Evolutionary conservation across 2,329 filamentous ascomycete species (phyloP), one percentile per base, ranked within the genome.

Genomic region (Leptographium flavum): DNA sequence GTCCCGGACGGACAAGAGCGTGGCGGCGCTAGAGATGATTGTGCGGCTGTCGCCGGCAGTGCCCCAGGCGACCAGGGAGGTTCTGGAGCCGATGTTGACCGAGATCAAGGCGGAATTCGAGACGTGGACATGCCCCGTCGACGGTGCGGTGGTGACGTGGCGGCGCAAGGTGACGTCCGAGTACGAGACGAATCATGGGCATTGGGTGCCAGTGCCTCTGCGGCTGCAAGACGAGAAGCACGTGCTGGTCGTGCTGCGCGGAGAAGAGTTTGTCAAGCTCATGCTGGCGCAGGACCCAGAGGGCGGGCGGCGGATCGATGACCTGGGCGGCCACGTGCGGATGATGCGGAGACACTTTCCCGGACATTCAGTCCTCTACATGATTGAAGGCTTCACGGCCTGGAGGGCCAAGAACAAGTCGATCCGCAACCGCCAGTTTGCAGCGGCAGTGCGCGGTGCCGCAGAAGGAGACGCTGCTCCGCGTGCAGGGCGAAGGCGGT

Each of bases 11-110:
- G 79, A 87, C 61, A 87, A 85, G 62, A 86, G 84, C 53, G 64
- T 79, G 0, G 82, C 83, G 0, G 74, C 78, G 0, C 72, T 72
- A 0, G 83, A 92, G 58, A 90, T 92, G 83, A 79, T 90, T 42
- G 69, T 87, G 2, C 75, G 85, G 53, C 64, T 90, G 22, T 73
- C 83, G 0, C 60, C 63, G 0, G 70, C 69, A 2, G 62, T 90
- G 1, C 61, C 71, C 21, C 58, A 67, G 0, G 64, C 60, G 0
- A 56, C 70, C 22, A 64, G 57, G 22, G 58, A 66, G 2, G 70
- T 73, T 39, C 58, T 73, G 5, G 61, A 70, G 45, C 58, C 64
- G 1, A 61, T 79, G n/a, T 63, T 82, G 1, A 57, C 61, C 2
- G 65, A 69, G 2, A 55, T 78, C 3, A 61, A 68, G 14, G 70